phyloP scores from a whole-genome alignment of 495 filamentous ascomycete genomes.

The Xylaria intraflava region DNA sequence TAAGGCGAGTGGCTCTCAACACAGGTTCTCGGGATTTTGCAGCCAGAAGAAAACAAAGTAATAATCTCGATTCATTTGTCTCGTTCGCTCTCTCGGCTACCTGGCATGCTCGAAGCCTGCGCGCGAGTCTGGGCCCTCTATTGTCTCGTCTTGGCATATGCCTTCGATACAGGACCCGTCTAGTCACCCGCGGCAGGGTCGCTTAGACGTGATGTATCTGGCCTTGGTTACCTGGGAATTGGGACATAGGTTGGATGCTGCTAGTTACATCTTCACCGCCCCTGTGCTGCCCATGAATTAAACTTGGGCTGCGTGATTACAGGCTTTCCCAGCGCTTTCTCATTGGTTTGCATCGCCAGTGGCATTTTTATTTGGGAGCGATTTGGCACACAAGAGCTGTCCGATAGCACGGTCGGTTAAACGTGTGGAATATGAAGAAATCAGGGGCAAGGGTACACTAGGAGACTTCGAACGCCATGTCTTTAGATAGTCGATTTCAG shows the following conservation, averaged over 20 bases:
- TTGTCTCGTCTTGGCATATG: slow-evolving; percentile 6
- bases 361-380: background rate
- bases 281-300: background rate
- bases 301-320: background rate
- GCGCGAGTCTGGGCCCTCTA: background rate
- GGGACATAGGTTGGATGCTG: background rate
- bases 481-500: background rate
- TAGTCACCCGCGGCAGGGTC: background rate
- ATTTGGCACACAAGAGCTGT: background rate
- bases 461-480: background rate
- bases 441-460: background rate
- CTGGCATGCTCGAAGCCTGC: background rate
- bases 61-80: slow-evolving; percentile 1
- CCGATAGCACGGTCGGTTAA: background rate
- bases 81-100: background rate
- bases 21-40: background rate
- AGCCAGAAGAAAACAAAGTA: background rate
- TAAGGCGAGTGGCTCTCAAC: background rate
- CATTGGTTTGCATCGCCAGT: background rate
- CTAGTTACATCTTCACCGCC: background rate
- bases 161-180: background rate
- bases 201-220: background rate
- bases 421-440: background rate
- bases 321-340: background rate
- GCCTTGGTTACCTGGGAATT: background rate